Evolutionary conservation across 1,139 yeast species (phyloP), one percentile per base, ranked within the genome.

Genomic region (Yamadazyma kanchanaburiensis): DNA sequence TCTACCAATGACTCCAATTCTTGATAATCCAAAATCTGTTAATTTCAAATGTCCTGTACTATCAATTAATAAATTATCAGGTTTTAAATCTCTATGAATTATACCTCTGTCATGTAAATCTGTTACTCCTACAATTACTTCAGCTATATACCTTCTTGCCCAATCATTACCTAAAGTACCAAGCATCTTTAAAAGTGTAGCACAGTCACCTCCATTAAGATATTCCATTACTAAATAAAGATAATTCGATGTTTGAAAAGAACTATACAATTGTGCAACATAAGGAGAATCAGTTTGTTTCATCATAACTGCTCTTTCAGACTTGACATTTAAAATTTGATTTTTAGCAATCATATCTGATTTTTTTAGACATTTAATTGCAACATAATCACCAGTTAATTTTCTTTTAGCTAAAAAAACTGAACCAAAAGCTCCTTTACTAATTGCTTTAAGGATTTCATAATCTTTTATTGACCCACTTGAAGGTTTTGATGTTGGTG

Each of bases 251-350:
- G 88, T 85, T 58, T 94, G 98, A 52, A 94, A 94, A 22, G 95
- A 83, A 32, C 83, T 84, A 51, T 80, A 86, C 23, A 94, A 65
- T 48, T 84, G 89, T 1, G 96, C 97, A 36, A 91, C 97, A 53
- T 84, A 88, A 0, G 96, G 95, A 24, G 94, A 84, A 44, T 88
- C 94, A 2, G 95, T 77, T 50, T 94, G 98, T 4, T 94, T 80
- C 95, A 94, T 91, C 91, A 94, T 82, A 15, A 91, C 94, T 0
- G 96, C 96, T 25, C 98, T 66, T 53, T 94, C 99, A 1, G 96
- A 86, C 46, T 84, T 84, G 25, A 94, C 96, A 51, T 94, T 91
- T 26, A 88, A 79, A 3, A 91, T 94, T 60, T 94, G 98, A 64
- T 94, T 94, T 57, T 91, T 91, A 2, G 95, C 94, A 41, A 91